Evolutionary conservation across 768 basidiomycete species (phyloP), one percentile per base, ranked within the genome.

Genomic region (Suillus placidus): DNA sequence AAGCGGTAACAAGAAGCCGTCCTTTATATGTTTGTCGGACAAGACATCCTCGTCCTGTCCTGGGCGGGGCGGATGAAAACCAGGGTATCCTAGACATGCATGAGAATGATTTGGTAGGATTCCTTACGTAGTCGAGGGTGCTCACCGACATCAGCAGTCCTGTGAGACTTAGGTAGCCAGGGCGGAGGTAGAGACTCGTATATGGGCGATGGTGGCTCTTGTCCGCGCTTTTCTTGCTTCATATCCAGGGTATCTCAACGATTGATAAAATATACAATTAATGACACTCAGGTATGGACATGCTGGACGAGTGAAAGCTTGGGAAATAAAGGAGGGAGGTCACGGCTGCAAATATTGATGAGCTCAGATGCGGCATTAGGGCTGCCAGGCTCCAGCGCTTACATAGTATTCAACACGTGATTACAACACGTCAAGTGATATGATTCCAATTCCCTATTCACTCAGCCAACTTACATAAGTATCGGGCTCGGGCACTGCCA

Each of bases 21-120:
- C 83, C 78, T 87, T 87, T 40, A 94, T 82, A 69, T 87, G 89
- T 1, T 72, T 67, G 51, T 87, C 85, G 0, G 90, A 87, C 51
- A 95, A 78, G 2, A 85, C 71, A 70, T 93, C 92, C 73, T 94
- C 93, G 63, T 90, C 88, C 73, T 93, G 90, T 6, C 86, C 84
- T 20, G 88, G 85, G 47, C 84, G 83, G 7, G 93, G 91, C 52
- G 93, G 93, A 72, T 88, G 82, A 70, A 91, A 93, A 13, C 91
- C 91, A 63, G 84, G 80, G 73, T 90, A 93, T 20, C 93, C 93
- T 94, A 63, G 2, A 64, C 42, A 13, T 4, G 18, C 3, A 32
- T 42, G 26, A 42, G 20, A 8, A 32, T 20, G 0, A 20, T 32
- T 40, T 6, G 8, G 38, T 60, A 40, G 16, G 6, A 30, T 60